These are phyloP conservation scores for Trametes hirsuta DNA, from an alignment of 1,284 basidiomycete genomes.

Conservation along the genomic window DNA sequence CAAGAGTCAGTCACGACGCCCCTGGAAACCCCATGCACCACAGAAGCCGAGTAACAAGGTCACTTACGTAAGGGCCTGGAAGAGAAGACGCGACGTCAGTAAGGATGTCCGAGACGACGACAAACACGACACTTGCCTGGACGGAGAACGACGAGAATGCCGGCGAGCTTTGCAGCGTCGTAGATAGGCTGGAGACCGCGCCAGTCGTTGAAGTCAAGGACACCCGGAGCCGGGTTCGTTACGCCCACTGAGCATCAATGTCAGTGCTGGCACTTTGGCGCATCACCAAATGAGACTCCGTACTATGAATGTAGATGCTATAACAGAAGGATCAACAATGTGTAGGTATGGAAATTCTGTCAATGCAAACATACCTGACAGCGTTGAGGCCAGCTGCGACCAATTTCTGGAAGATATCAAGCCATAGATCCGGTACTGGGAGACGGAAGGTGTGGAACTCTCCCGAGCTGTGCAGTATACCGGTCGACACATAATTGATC, in stretches of 20 bases:
- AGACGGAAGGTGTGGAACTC: constrained; percentile 87
- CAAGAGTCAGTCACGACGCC: no score
- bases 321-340: not conserved
- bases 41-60: no score
- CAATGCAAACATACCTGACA: constrained; percentile 37
- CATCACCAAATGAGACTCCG: not conserved
- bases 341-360: no score
- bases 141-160: constrained; percentile 51
- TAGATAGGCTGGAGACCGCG: constrained; percentile 68
- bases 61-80: constrained; percentile 16
- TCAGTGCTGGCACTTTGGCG: no score
- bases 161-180: constrained; percentile 46
- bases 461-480: constrained; percentile 47
- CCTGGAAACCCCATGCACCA: no score
- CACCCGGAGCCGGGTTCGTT: constrained; percentile 72
- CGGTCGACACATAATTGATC: not conserved
- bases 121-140: constrained; percentile 36
- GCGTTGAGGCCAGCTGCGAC: constrained; percentile 82
- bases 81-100: not conserved
- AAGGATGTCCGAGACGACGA: not conserved
- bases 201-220: constrained; percentile 72
- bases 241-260: constrained; percentile 47
- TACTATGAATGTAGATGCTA: constrained; percentile 72
- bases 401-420: constrained; percentile 81
- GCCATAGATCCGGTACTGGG: constrained; percentile 80